These are phyloP conservation scores for Nectriaceae sp. DNA, from an alignment of 2,329 filamentous ascomycete genomes.

Conservation along the genomic window DNA sequence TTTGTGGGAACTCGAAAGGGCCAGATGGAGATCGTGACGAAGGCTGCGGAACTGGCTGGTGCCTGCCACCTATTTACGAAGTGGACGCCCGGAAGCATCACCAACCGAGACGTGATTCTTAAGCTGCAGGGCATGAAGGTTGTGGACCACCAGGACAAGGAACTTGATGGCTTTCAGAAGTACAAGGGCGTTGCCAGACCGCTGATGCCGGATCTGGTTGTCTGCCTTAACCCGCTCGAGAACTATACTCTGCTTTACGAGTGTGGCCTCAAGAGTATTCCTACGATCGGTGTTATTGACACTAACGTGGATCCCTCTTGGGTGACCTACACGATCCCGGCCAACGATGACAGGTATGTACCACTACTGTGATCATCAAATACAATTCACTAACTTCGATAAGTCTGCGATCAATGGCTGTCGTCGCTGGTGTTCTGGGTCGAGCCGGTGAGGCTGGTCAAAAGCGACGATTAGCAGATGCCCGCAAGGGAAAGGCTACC, in stretches of 20 bases:
- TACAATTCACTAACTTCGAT: slow-evolving; percentile 22
- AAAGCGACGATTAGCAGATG: slow-evolving; percentile 62
- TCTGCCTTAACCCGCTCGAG: slow-evolving; percentile 90
- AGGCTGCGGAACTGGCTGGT: slow-evolving; percentile 74
- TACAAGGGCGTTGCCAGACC: slow-evolving; percentile 65
- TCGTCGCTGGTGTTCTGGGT: slow-evolving; percentile 85
- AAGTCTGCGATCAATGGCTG: slow-evolving; percentile 77
- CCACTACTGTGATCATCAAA: background rate
- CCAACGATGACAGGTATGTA: slow-evolving; percentile 87
- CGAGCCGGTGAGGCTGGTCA: slow-evolving; percentile 81
- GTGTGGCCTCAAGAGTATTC: slow-evolving; percentile 83
- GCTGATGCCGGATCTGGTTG: slow-evolving; percentile 84
- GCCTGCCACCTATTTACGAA: slow-evolving; percentile 89
- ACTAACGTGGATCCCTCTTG: slow-evolving; percentile 90
- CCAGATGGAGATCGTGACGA: slow-evolving; percentile 78
- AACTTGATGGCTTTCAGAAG: slow-evolving; percentile 61
- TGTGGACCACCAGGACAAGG: slow-evolving; percentile 72
- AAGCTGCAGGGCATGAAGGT: slow-evolving; percentile 69
- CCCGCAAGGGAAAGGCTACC: slow-evolving; percentile 61
- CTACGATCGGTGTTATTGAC: slow-evolving; percentile 93
- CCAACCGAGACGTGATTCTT: slow-evolving; percentile 91
- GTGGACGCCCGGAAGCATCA: slow-evolving; percentile 90
- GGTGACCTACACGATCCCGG: slow-evolving; percentile 95
- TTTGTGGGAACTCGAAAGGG: slow-evolving; percentile 87
- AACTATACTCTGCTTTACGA: slow-evolving; percentile 91